phyloP scores from a whole-genome alignment of 78 protist species.

The Pelomyxa schiedti region DNA sequence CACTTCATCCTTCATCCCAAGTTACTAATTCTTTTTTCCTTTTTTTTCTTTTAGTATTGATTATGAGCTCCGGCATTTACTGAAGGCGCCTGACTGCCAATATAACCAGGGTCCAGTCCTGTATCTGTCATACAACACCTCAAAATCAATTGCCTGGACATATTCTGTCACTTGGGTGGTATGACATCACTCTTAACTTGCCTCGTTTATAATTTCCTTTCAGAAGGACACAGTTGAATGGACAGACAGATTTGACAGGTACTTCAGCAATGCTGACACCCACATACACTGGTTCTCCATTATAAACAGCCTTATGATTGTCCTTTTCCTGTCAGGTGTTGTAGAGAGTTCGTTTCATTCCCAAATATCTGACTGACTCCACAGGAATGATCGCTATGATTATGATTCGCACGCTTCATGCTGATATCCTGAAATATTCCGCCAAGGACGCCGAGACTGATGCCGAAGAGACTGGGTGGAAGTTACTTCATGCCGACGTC shows the following conservation, averaged over 20 bases:
- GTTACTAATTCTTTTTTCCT: too few relatives aligned
- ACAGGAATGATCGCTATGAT: constrained; percentile 85
- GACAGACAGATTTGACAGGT: constrained; percentile 91
- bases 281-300: constrained; percentile 92
- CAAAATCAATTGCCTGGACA: too few relatives aligned
- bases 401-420: constrained; percentile 74
- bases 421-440: constrained; percentile 64
- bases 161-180: constrained; percentile 60
- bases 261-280: constrained; percentile 54
- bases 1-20: too few relatives aligned
- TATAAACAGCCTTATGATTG: constrained; percentile 85
- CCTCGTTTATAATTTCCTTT: too few relatives aligned
- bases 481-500: constrained; percentile 93
- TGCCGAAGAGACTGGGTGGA: constrained; percentile 94
- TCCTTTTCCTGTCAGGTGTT: constrained; percentile 83
- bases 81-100: too few relatives aligned
- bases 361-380: too few relatives aligned
- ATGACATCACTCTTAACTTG: too few relatives aligned
- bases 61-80: too few relatives aligned
- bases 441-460: constrained; percentile 35
- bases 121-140: too few relatives aligned
- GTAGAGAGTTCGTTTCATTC: too few relatives aligned
- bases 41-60: too few relatives aligned
- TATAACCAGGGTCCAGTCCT: too few relatives aligned
- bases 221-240: constrained; percentile 55